Conservation (phyloP, 1,284 basidiomycete species). For the Moniliophthora roreri region DNA sequence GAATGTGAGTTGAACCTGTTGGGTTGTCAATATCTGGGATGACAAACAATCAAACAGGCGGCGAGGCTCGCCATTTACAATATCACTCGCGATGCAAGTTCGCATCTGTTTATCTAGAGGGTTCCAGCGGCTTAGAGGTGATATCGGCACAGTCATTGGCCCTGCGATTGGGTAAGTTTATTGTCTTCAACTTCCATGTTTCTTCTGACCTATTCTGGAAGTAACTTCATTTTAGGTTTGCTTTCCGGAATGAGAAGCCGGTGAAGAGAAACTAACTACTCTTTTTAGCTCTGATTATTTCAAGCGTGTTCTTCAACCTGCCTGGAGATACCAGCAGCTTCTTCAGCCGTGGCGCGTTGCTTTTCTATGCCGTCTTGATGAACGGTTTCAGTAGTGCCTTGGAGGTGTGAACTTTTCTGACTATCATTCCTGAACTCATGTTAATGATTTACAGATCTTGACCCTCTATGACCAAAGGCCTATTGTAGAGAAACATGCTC, state of each 20-base stretch:
- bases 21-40: not conserved
- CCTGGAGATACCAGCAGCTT: conserved; percentile 42
- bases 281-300: conserved; percentile 43
- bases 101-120: conserved; percentile 55
- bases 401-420: conserved; percentile 10
- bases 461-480: conserved; percentile 38
- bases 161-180: not conserved
- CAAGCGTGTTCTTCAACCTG: conserved; percentile 50
- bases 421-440: not conserved
- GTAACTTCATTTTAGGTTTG: conserved; percentile 32
- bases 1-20: conserved; percentile 22
- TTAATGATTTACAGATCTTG: conserved; percentile 5
- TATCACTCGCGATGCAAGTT: conserved; percentile 47
- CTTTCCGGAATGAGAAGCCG: conserved; percentile 63
- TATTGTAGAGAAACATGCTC: conserved; percentile 34
- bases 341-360: conserved; percentile 45
- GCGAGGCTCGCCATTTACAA: conserved; percentile 31
- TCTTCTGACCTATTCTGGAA: not conserved
- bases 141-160: conserved; percentile 15
- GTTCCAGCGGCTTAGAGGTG: conserved; percentile 55
- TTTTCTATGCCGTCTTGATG: conserved; percentile 31
- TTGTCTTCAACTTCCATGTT: no score
- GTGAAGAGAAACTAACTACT: conserved; percentile 47
- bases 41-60: conserved; percentile 9
- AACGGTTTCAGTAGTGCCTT: conserved; percentile 19